Evolutionary conservation across 2,329 filamentous ascomycete species (phyloP), one percentile per base, ranked within the genome.

Genomic region (Dothideomycetidae sp.): DNA sequence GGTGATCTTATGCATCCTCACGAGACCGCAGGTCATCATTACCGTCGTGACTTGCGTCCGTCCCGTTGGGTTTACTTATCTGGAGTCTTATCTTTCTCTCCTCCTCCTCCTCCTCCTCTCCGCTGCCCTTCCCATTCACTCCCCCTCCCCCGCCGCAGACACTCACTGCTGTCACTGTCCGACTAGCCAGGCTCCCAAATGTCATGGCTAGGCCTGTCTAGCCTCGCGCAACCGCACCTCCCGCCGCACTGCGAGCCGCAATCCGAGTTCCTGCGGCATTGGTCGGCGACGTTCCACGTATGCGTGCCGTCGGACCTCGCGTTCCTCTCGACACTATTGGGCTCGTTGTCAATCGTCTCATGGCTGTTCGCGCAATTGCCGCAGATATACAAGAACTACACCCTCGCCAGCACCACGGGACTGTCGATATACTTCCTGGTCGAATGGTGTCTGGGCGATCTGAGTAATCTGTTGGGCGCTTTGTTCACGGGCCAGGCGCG

Each of bases 301-400:
- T 80, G 75, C 56, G 59, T 79, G 31, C 75, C 75, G 10, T 76
- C 73, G 12, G 67, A 69, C 37, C 64, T 78, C 38, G 73, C 73
- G 14, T 63, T 78, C 42, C 44, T 75, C 40, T 79, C 75, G 14
- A 73, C 71, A 4, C 44, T 67, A 2, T 62, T 78, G 37, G 75
- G 75, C 13, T 66, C 63, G 0, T 58, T 74, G 42, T 78, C 73
- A 49, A 79, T 80, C 42, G 47, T 75, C 35, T 71, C 74, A 30
- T 80, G 75, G 75, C 64, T 80, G 2, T 80, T 78, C 51, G 75
- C 75, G 10, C 75, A 79, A 53, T 59, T 79, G 17, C 75, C 75
- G 2, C 75, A 80, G 49, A 77, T 80, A 44, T 75, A 71, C 58
- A 78, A 78, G 59, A 80, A 80, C 51, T 72, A 73, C 51, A 63